Base-by-base conservation (phyloP, 1,284 basidiomycete species). In the Macrocybe sp. region DNA sequence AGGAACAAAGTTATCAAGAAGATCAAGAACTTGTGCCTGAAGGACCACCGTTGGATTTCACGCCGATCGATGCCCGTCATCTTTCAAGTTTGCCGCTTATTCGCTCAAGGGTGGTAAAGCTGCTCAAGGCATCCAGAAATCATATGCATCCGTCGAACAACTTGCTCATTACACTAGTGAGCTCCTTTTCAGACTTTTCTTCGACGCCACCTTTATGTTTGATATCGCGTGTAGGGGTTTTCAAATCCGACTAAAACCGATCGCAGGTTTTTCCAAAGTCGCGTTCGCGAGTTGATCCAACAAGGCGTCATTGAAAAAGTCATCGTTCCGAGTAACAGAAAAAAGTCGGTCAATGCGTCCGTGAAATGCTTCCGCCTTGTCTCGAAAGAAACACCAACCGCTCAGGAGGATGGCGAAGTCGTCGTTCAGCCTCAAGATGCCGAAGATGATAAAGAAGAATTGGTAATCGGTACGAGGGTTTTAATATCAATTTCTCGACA, bases 251-350 rank as follows among this genome's bases (percentile, higher is more conserved):
- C 77, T 1, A 83, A 83, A 59, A 79, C 77, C 4, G 84, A 90
- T 56, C 74, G 89, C 14, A 78, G 89, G 5, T 88, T 90, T 57
- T 89, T 92, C 59, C 80, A 81, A 56, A 76, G 75, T 39, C 75
- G 88, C 30, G 68, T 92, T 37, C 76, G 79, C 1, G 83, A 85
- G 53, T 71, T 92, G 55, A 75, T 85, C 33, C 75, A 79, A 42
- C 76, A 84, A 57, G 79, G 85, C 1, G 60, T 87, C 36, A 75
- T 92, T 34, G 89, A 92, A 59, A 83, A 81, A 55, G 76, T 91
- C 31, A 65, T 80, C 39, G 78, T 86, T 11, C 80, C 83, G 6
- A 79, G 74, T 59, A 70, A 65, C 46, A 75, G 70, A 54, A 71
- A 69, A 48, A 73, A 73, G 49, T 64, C 67, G 8, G 54, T 59